Conservation (phyloP, 257 asterid species). For the Nicotiana otophora region DNA sequence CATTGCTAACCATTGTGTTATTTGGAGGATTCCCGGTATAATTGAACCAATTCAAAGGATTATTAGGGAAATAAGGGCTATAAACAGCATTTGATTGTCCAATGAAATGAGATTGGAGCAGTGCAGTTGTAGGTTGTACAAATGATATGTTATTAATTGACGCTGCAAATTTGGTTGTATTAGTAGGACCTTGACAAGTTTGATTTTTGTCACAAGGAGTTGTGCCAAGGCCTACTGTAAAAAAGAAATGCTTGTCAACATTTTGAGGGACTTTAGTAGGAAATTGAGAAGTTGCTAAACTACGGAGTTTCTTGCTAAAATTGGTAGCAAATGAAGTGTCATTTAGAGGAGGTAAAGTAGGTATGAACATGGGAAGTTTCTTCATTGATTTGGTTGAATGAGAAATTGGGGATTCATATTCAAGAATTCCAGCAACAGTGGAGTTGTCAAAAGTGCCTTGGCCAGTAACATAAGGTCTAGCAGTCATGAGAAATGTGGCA, state of each 20-base stretch:
- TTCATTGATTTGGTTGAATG: neutral
- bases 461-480: constrained; percentile 50
- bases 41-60: constrained; percentile 41
- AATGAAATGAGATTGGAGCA: neutral
- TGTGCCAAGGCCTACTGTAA: constrained; percentile 16
- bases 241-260: constrained; percentile 29
- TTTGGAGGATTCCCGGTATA: constrained; percentile 50
- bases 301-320: constrained; percentile 28
- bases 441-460: constrained; percentile 50
- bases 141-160: constrained; percentile 41
- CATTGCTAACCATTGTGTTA: constrained; percentile 39
- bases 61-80: constrained; percentile 36
- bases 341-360: constrained; percentile 38
- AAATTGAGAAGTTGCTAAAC: constrained; percentile 36
- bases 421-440: constrained; percentile 41
- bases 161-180: constrained; percentile 37
- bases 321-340: constrained; percentile 40
- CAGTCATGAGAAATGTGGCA: constrained; percentile 41
- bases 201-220: constrained; percentile 39
- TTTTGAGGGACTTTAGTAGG: constrained; percentile 51
- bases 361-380: constrained; percentile 32
- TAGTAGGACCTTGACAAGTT: constrained; percentile 55
- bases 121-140: constrained; percentile 35
- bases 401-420: constrained; percentile 26
- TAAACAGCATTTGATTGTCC: constrained; percentile 35